A percentile compares a stretch with the other conserved stretches of the same genome.
These are phyloP conservation scores for Nemania diffusa DNA, from an alignment of 2,329 filamentous ascomycete genomes.

Conservation along the genomic window DNA sequence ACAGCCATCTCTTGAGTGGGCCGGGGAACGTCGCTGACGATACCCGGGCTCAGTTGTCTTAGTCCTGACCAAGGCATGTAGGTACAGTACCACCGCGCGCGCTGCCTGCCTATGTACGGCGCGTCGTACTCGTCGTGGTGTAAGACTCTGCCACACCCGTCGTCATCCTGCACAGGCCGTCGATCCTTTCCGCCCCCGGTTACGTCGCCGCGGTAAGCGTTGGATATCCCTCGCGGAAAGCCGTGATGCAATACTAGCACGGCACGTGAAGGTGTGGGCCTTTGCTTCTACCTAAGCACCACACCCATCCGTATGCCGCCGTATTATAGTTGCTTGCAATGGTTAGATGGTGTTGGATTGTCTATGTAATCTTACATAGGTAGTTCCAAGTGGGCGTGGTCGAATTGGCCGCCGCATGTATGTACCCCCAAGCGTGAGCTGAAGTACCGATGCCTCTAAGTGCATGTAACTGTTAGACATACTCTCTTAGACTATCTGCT, in stretches of 20 bases:
- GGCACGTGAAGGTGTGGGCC: constrained; percentile 25
- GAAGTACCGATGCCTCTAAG: neutral
- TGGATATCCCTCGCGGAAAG: constrained; percentile 15
- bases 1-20: constrained; percentile 23
- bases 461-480: neutral
- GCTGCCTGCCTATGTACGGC: neutral
- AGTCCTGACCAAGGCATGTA: neutral
- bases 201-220: constrained; percentile 21
- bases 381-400: too few relatives aligned
- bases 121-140: neutral
- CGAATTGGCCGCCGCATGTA: neutral
- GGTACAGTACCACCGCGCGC: neutral
- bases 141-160: neutral
- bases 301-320: neutral
- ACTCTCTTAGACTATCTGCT: neutral
- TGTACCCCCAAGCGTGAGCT: neutral
- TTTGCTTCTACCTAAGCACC: neutral
- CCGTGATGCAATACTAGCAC: constrained; percentile 20
- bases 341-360: neutral
- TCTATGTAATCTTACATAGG: neutral
- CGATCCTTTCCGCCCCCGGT: constrained; percentile 25
- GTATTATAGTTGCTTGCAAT: neutral
- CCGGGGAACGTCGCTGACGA: constrained; percentile 25
- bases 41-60: constrained; percentile 16
- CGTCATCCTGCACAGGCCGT: constrained; percentile 10